Evolutionary conservation across 805 yeast species (phyloP).

Genomic region (Candida tammaniensis): DNA sequence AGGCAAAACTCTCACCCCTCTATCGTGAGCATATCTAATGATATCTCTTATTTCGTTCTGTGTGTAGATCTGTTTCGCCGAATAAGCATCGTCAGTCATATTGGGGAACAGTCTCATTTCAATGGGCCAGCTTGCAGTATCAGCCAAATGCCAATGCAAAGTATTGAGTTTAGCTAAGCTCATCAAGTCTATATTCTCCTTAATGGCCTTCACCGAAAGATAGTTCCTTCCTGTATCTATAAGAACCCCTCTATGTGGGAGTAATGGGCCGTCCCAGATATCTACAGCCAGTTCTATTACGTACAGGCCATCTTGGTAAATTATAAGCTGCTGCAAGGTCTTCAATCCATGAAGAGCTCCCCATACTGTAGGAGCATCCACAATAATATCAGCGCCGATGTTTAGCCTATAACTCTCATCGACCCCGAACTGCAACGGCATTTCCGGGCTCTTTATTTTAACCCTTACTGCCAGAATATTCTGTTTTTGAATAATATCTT

Average conservation of each 20-base stretch:
- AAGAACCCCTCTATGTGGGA: conserved; percentile 37
- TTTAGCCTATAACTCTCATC: conserved; percentile 33
- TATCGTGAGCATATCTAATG: conserved; percentile 27
- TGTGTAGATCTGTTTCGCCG: conserved; percentile 26
- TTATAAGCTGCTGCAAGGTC: conserved; percentile 39
- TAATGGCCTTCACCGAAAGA: conserved; percentile 20
- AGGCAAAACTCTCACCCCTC: conserved; percentile 42
- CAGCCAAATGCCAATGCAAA: conserved; percentile 41
- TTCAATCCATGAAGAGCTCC: conserved; percentile 41
- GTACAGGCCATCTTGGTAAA: conserved; percentile 22
- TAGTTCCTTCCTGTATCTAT: conserved; percentile 40
- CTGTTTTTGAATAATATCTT: neutral
- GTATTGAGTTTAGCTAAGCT: conserved; percentile 35
- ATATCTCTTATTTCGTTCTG: conserved; percentile 23
- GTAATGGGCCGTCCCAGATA: conserved; percentile 33
- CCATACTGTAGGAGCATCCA: conserved; percentile 35
- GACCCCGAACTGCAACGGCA: conserved; percentile 35
- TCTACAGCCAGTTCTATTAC: conserved; percentile 31
- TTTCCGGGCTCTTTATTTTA: conserved; percentile 14
- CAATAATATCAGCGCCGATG: conserved; percentile 16
- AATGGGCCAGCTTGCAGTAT: conserved; percentile 42
- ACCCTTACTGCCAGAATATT: too few species aligned
- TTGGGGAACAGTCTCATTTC: conserved; percentile 29
- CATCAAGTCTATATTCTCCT: conserved; percentile 38
- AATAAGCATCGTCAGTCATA: conserved; percentile 38